A percentile compares a stretch with the other conserved stretches of the same genome.
Conservation (phyloP, 768 basidiomycete genomes). For the Kwoniella europaea region DNA sequence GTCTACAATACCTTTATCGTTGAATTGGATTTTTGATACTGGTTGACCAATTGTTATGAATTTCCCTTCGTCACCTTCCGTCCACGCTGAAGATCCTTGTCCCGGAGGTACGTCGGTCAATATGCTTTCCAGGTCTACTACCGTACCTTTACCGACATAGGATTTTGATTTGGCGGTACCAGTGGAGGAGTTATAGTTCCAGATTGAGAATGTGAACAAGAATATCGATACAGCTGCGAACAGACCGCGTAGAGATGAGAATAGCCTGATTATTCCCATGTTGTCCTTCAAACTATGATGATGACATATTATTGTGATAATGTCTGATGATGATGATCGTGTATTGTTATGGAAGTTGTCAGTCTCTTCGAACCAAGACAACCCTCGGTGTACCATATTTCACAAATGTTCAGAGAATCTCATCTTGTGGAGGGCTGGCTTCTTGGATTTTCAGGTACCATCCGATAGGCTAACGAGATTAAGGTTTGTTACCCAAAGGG, state of each 20-base stretch:
- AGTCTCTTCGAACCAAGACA: neutral
- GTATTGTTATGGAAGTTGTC: too few species aligned
- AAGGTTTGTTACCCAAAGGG: neutral
- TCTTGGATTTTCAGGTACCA: neutral
- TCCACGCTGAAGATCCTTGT: constrained; percentile 10
- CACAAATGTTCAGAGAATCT: neutral
- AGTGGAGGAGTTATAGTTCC: neutral
- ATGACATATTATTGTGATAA: neutral
- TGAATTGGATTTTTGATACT: constrained; percentile 9
- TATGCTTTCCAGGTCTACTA: constrained; percentile 7
- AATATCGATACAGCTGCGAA: neutral
- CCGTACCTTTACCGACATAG: neutral
- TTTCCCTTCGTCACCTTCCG: constrained; percentile 1
- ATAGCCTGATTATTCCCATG: neutral
- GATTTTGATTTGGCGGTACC: neutral
- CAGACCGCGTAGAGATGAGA: neutral
- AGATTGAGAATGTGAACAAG: neutral
- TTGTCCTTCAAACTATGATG: neutral
- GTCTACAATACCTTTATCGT: constrained; percentile 22
- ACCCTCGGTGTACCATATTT: neutral
- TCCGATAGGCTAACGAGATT: neutral
- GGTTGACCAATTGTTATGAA: neutral
- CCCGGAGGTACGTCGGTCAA: constrained; percentile 4
- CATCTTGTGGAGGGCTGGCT: neutral
- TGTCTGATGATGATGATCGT: too few species aligned